phyloP scores from a whole-genome alignment of 2,329 filamentous ascomycete species.

The Diaporthe sp. region DNA sequence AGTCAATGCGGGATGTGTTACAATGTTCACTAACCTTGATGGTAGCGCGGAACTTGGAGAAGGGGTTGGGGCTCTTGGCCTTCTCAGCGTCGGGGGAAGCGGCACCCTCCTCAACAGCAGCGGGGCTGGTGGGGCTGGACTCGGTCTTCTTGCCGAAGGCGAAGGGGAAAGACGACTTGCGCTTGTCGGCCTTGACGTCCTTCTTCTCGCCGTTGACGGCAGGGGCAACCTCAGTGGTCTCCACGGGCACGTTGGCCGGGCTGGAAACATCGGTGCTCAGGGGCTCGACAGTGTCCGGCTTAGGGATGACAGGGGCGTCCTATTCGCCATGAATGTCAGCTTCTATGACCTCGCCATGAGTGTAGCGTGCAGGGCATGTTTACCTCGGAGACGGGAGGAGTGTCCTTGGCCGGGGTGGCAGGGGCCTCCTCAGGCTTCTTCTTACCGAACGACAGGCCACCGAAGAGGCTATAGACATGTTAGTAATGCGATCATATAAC shows the following conservation, averaged over 20 bases:
- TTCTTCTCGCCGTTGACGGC: constrained; percentile 71
- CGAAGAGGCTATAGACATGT: constrained; percentile 62
- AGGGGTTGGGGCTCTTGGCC: constrained; percentile 65
- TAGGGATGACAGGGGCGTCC: constrained; percentile 71
- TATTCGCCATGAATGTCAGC: constrained; percentile 11
- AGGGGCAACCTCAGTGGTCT: constrained; percentile 62
- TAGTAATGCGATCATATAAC: constrained; percentile 36
- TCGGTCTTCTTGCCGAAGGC: constrained; percentile 82
- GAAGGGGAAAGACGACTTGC: constrained; percentile 83
- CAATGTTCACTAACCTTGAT: constrained; percentile 56
- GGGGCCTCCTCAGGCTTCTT: constrained; percentile 66
- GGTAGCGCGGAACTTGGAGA: constrained; percentile 73
- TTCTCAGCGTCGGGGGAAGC: constrained; percentile 61
- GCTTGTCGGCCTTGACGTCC: constrained; percentile 81
- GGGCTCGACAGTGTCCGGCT: constrained; percentile 70
- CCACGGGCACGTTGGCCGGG: constrained; percentile 61
- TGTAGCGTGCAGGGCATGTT: not conserved
- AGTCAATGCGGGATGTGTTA: not conserved
- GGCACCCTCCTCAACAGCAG: constrained; percentile 67
- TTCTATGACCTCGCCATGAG: not conserved
- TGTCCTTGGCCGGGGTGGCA: constrained; percentile 60
- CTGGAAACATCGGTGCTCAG: constrained; percentile 68
- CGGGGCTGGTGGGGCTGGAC: constrained; percentile 58
- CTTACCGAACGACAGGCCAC: constrained; percentile 70
- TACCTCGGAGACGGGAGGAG: constrained; percentile 59